Base-by-base conservation (phyloP, 805 yeast genomes). In the Wickerhamiella sorbophila region DNA sequence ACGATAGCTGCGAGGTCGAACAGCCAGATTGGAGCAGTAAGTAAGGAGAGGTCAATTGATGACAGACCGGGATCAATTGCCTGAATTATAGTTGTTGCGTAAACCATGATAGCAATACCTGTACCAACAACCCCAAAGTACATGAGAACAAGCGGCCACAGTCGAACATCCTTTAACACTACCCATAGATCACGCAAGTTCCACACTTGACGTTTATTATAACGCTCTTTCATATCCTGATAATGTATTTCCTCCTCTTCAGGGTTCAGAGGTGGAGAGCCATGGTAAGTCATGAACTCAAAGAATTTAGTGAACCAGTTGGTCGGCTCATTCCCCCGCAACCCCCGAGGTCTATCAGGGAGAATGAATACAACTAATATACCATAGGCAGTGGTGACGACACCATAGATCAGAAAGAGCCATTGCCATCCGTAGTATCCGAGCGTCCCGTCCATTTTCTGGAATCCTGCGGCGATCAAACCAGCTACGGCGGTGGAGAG, bases 61-160 rank as follows among this genome's bases (percentile, higher is more conserved):
- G 75, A 60, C 48, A 80, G 64, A 5, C 55, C 49, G 2, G 88
- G 78, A 55, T 81, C 75, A 48, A 78, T 75, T 4, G 72, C 70
- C 39, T 67, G 60, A 52, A 84, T 78, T 50, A 84, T 72, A 6
- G 88, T 76, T 3, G 94, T 77, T 4, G 87, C 94, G 60, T 79
- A 84, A 17, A 79, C 88, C 26, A 86, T 86, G 38, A 84, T 64
- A 26, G 94, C 95, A 53, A 71, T 77, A 1, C 95, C 95, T n/a
- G 84, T 75, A 37, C 94, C 95, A 20, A 84, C 94, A 17, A 81
- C 94, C 16, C 94, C 95, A 57, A 84, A 85, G 61, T 84, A 84
- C 94, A 84, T 84, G 62, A 84, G 66, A 36, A 82, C 65, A 45
- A 85, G 60, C 1, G 94, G 91, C 87, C 87, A 83, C 33, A 79